Evolutionary conservation across 306 rosid species (phyloP).

Genomic region (Dryas octopetala): DNA sequence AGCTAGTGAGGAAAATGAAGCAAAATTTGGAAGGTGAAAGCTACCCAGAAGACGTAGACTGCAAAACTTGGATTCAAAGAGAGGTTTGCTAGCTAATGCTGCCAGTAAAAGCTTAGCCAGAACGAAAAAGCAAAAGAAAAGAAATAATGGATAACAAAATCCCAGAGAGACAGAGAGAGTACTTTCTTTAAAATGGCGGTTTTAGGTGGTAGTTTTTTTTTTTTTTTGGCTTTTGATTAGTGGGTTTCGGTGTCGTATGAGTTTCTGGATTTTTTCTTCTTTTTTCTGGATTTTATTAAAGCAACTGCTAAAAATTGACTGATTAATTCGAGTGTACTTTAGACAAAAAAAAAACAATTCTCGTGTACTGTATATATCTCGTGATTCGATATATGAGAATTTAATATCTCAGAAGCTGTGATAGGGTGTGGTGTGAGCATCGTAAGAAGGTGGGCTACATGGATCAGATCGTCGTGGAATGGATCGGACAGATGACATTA

Average conservation of each 20-base stretch:
- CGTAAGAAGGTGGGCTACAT: not conserved
- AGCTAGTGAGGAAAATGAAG: slow-evolving; percentile 24
- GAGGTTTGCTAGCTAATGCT: slow-evolving; percentile 37
- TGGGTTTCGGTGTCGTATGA: slow-evolving; percentile 20
- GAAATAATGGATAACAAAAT: slow-evolving; percentile 10
- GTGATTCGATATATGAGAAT: not conserved
- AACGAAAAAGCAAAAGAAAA: slow-evolving; percentile 7
- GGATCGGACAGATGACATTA: not conserved
- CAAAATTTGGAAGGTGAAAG: slow-evolving; percentile 35
- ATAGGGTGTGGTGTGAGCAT: not conserved
- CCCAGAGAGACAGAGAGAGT: slow-evolving; percentile 16
- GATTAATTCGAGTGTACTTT: not conserved
- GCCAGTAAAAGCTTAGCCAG: slow-evolving; percentile 8
- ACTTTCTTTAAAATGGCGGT: slow-evolving; percentile 27
- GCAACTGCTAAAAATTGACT: not conserved
- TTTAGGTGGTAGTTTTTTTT: not conserved
- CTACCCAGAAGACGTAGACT: slow-evolving; percentile 38
- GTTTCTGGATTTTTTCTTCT: not conserved
- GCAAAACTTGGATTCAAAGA: slow-evolving; percentile 65
- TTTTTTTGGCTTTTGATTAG: not conserved
- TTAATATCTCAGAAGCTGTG: not conserved
- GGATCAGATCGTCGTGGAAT: not conserved
- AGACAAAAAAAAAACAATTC: no score
- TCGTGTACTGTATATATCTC: not conserved
- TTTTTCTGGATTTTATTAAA: no score